Conservation (phyloP, 2,329 filamentous ascomycete species). For the Phyllosticta ampelicida region DNA sequence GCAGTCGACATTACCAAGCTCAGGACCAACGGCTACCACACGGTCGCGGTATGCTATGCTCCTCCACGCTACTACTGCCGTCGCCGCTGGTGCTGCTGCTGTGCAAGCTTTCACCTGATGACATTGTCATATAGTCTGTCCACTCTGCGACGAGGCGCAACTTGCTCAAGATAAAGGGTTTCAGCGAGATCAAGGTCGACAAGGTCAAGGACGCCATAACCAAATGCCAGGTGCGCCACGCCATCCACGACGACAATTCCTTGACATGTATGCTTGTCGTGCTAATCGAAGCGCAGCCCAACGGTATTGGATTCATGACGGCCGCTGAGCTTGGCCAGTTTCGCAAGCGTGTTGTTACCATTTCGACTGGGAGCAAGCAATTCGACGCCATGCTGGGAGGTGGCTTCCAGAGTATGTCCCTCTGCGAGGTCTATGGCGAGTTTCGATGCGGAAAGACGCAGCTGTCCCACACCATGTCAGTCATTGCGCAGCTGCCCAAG, state of each 20-base stretch:
- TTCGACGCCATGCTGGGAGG: conserved; percentile 55
- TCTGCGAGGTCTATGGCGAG: conserved; percentile 54
- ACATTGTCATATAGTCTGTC: conserved; percentile 42
- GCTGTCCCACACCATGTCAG: conserved; percentile 57
- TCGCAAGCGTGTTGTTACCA: conserved; percentile 52
- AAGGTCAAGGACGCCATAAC: conserved; percentile 58
- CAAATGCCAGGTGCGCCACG: conserved; percentile 43
- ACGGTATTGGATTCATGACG: conserved; percentile 50
- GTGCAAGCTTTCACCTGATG: background rate
- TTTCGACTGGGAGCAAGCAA: conserved; percentile 60
- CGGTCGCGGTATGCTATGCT: conserved; percentile 47
- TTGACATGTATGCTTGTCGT: background rate
- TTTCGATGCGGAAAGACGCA: conserved; percentile 60
- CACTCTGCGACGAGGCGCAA: conserved; percentile 49
- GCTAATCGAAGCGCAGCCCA: conserved; percentile 37
- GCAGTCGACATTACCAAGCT: conserved; percentile 56
- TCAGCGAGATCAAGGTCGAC: conserved; percentile 60
- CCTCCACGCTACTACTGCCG: too few relatives aligned
- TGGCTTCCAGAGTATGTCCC: conserved; percentile 60
- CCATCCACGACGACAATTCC: too few relatives aligned
- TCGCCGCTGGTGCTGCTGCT: too few relatives aligned
- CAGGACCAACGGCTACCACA: conserved; percentile 52
- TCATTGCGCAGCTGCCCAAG: conserved; percentile 48
- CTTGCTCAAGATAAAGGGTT: conserved; percentile 57
- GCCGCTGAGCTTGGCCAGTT: conserved; percentile 53